These are phyloP conservation scores for Hypholoma sublateritium DNA, from an alignment of 768 basidiomycete genomes.

Conservation along the genomic window DNA sequence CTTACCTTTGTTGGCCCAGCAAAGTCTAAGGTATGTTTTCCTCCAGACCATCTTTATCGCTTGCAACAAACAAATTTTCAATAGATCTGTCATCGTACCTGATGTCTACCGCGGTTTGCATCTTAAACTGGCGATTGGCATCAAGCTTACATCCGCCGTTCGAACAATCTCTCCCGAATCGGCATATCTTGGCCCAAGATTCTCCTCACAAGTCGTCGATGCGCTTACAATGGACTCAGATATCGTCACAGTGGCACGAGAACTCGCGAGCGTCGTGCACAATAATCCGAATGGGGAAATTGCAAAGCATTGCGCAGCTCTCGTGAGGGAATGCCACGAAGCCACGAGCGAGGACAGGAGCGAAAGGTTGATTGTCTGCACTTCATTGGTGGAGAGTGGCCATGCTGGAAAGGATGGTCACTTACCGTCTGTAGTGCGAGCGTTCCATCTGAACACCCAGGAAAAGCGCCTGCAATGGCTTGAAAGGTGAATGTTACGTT, in stretches of 20 bases:
- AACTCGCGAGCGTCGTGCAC: conserved; percentile 54
- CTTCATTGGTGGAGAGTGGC: conserved; percentile 54
- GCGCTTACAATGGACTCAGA: conserved; percentile 44
- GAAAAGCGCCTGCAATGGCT: conserved; percentile 51
- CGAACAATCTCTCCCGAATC: conserved; percentile 61
- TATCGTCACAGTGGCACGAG: conserved; percentile 53
- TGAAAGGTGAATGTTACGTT: conserved; percentile 35
- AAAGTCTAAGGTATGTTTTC: conserved; percentile 45
- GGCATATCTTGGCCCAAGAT: conserved; percentile 55
- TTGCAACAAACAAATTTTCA: background rate
- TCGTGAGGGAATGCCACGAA: conserved; percentile 55
- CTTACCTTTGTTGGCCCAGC: conserved; percentile 48
- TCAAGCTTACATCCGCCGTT: conserved; percentile 57
- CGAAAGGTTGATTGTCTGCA: conserved; percentile 56
- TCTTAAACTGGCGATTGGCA: conserved; percentile 54
- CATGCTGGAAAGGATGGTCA: conserved; percentile 46
- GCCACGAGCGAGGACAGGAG: conserved; percentile 43
- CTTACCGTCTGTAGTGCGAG: conserved; percentile 46
- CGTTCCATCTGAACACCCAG: conserved; percentile 51
- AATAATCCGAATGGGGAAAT: conserved; percentile 45
- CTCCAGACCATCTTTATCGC: background rate
- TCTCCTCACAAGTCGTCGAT: conserved; percentile 53
- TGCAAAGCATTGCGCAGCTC: conserved; percentile 53
- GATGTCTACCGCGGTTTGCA: conserved; percentile 42
- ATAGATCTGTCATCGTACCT: conserved; percentile 54